Evolutionary conservation across 805 yeast genomes (phyloP).

Genomic region (Saccharomycopsis amapae): DNA sequence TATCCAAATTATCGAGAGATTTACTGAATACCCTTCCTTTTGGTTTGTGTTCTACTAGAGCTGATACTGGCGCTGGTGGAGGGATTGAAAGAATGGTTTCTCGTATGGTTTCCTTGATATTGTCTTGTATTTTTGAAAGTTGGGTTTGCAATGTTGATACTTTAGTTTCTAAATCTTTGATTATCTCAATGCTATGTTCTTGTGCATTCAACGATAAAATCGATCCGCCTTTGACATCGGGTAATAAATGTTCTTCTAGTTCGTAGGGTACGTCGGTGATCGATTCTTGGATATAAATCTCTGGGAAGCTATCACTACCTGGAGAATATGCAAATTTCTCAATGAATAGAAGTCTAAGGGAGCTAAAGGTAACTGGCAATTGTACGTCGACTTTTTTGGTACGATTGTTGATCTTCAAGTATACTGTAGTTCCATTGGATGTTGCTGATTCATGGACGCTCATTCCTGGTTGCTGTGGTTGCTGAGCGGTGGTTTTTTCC

Average conservation of each 20-base stretch:
- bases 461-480: too few relatives aligned
- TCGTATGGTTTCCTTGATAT: background rate
- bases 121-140: conserved; percentile 9
- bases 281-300: conserved; percentile 63
- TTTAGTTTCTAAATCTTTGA: conserved; percentile 21
- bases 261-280: conserved; percentile 62
- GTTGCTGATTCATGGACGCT: conserved; percentile 2
- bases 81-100: background rate
- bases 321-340: conserved; percentile 86
- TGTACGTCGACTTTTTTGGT: conserved; percentile 44
- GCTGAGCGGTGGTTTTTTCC: too few relatives aligned
- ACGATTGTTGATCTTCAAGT: conserved; percentile 42
- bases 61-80: background rate
- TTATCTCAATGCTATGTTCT: conserved; percentile 23
- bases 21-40: background rate
- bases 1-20: conserved; percentile 24
- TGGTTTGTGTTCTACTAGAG: background rate
- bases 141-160: conserved; percentile 26
- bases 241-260: conserved; percentile 55
- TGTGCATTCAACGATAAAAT: conserved; percentile 53
- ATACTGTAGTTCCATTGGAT: conserved; percentile 29
- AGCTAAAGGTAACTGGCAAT: conserved; percentile 31
- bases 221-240: conserved; percentile 52
- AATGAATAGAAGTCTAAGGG: conserved; percentile 65
- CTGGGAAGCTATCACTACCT: conserved; percentile 64